Evolutionary conservation across 352 stramenopile species (phyloP), one percentile per base, ranked within the genome.

Genomic region (Phytophthora syringae): DNA sequence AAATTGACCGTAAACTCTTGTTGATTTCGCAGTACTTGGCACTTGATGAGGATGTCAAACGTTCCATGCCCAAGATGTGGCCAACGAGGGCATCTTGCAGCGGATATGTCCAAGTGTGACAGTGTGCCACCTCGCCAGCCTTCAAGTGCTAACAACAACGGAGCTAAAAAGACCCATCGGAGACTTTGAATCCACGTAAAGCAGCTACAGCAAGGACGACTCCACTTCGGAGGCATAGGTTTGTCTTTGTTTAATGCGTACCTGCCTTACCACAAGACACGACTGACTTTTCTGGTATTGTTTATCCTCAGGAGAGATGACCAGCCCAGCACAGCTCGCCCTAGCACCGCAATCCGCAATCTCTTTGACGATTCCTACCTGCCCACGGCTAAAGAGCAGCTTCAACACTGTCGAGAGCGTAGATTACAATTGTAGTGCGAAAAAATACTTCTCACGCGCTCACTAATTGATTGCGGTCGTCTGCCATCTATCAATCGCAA

Each of bases 41-140:
- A 90, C 32, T 63, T 93, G 16, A 89, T 91, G 82, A 80, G 84
- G 7, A 93, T 93, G 80, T 88, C 82, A 9, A 87, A 85, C 49
- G 22, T 89, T 27, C 64, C 68, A 2, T 91, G 84, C 55, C 74
- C 78, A 52, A 77, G 80, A 50, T 91, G 84, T 43, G 84, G 82
- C 12, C 64, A 74, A 34, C 68, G 70, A 34, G 84, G 84, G 1
- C 84, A 93, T 32, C 32, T 93, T 5, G 70, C 79, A 11, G 64
- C 49, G 3, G 82, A 93, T 44, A 53, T 76, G 0, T 71, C 65
- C 3, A 80, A 84, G 9, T 93, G 84, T 28, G 70, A 78, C 5
- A 65, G 39, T 58, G 24, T 36, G 30, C n/a, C 58, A 25, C 52
- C 65, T 37, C 65, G 40, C 12, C 36, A 70, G 70, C 9, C 52